Percentiles rank a stretch among this genome's conserved stretches.
Evolutionary conservation across 768 basidiomycete genomes (phyloP).

Genomic region (Sporobolomyces phaffii): DNA sequence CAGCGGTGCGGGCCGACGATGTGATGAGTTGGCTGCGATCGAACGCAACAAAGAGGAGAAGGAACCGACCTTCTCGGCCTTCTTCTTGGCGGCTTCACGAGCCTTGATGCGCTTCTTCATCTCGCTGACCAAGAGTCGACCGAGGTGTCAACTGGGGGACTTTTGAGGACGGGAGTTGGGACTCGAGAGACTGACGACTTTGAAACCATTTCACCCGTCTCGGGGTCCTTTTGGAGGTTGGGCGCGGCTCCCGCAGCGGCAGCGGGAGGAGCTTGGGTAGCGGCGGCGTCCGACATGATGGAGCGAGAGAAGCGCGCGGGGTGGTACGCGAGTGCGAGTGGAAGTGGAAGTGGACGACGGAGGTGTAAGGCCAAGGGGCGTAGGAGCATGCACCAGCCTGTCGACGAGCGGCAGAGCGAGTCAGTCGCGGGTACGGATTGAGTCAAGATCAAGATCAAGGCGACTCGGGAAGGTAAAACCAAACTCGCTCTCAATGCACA

Average conservation of each 20-base stretch:
- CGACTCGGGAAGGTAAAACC: too few relatives aligned
- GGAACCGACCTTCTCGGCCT: conserved; percentile 60
- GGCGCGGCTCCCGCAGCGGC: conserved; percentile 12
- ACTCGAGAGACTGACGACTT: conserved; percentile 63
- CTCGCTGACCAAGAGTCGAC: conserved; percentile 56
- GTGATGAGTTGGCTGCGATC: background rate
- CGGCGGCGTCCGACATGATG: conserved; percentile 11
- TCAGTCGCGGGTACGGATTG: background rate
- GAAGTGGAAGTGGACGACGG: background rate
- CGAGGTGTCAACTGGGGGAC: conserved; percentile 43
- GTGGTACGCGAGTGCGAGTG: background rate
- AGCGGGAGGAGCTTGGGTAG: conserved; percentile 16
- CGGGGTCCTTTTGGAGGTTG: conserved; percentile 49
- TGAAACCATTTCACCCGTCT: conserved; percentile 94
- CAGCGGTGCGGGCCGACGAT: background rate
- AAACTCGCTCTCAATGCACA: too few relatives aligned
- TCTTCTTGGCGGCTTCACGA: conserved; percentile 64
- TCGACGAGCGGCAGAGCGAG: background rate
- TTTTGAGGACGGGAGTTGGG: background rate
- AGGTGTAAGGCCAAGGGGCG: conserved; percentile 18
- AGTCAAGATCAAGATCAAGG: background rate
- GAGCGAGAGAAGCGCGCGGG: background rate
- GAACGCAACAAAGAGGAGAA: background rate
- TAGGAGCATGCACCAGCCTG: conserved; percentile 37
- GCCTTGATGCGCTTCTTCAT: conserved; percentile 89